Conservation (phyloP, 1,284 basidiomycete species). For the Apiotrichum mycotoxinovorans region DNA sequence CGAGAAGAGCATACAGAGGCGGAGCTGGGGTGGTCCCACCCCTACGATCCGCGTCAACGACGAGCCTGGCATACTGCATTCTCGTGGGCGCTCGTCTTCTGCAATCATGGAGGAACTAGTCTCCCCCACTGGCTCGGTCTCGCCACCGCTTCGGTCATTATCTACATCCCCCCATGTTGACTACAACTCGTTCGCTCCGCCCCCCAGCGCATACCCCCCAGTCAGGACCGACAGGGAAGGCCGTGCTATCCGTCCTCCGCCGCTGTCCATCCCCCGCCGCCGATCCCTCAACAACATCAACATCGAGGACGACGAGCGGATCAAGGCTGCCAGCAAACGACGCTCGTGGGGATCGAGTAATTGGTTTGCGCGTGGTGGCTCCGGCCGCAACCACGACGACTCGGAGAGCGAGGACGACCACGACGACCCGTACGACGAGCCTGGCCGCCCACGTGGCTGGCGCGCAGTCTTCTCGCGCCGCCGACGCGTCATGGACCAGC, state of each 20-base stretch:
- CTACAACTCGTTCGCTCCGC: background rate
- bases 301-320: constrained; percentile 17
- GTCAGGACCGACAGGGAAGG: constrained; percentile 20
- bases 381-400: background rate
- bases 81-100: constrained; percentile 28
- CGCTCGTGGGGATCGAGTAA: constrained; percentile 6
- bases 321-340: background rate
- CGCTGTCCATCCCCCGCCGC: constrained; percentile 34
- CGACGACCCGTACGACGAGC: constrained; percentile 34
- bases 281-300: constrained; percentile 39
- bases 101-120: constrained; percentile 29
- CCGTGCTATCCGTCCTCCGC: constrained; percentile 30
- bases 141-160: constrained; percentile 5
- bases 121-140: background rate
- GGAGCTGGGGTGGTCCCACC: constrained; percentile 8
- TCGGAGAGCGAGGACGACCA: constrained; percentile 11
- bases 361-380: constrained; percentile 9
- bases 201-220: constrained; percentile 7
- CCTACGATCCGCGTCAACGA: constrained; percentile 28
- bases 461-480: constrained; percentile 19
- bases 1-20: constrained; percentile 7
- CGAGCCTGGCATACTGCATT: constrained; percentile 16
- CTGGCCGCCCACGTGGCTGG: constrained; percentile 5
- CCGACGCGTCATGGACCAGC: constrained; percentile 21
- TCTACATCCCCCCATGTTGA: constrained; percentile 10